Evolutionary conservation across 1,284 basidiomycete genomes (phyloP).

Genomic region (Fomitopsis betulina): DNA sequence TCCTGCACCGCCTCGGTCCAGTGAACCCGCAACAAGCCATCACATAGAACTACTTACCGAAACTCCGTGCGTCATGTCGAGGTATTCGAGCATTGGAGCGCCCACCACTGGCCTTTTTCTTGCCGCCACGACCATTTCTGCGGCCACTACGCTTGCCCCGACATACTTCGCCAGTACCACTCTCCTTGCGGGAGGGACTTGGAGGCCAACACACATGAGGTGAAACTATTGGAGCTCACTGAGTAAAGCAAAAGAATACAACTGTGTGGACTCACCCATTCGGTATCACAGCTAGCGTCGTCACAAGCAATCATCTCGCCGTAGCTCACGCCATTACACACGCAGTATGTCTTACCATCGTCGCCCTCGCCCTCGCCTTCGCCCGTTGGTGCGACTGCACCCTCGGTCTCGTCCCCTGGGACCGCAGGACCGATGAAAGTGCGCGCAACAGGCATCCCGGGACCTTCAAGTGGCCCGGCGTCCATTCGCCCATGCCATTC

Average conservation of each 20-base stretch:
- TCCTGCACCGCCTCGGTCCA: background rate
- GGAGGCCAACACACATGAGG: constrained; percentile 73
- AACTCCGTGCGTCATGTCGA: constrained; percentile 5
- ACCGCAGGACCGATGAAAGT: constrained; percentile 22
- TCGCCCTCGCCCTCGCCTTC: constrained; percentile 58
- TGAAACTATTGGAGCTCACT: constrained; percentile 63
- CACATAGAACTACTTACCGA: background rate
- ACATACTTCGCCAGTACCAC: constrained; percentile 82
- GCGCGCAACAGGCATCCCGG: constrained; percentile 65
- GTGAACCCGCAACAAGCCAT: background rate
- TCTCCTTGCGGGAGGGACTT: constrained; percentile 67
- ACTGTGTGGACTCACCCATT: constrained; percentile 77
- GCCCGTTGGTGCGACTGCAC: constrained; percentile 24
- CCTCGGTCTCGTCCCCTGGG: constrained; percentile 21
- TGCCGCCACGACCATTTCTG: constrained; percentile 43
- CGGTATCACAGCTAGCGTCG: constrained; percentile 79
- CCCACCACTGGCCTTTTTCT: constrained; percentile 34
- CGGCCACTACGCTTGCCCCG: constrained; percentile 44
- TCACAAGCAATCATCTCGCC: constrained; percentile 99
- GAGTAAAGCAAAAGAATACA: background rate
- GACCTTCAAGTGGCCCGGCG: constrained; percentile 63
- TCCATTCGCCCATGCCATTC: constrained; percentile 31
- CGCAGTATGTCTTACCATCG: constrained; percentile 80
- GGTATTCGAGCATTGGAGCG: constrained; percentile 16
- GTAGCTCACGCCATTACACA: constrained; percentile 83